phyloP scores from a whole-genome alignment of 2,329 filamentous ascomycete species.

The Verticillium tricorpus region DNA sequence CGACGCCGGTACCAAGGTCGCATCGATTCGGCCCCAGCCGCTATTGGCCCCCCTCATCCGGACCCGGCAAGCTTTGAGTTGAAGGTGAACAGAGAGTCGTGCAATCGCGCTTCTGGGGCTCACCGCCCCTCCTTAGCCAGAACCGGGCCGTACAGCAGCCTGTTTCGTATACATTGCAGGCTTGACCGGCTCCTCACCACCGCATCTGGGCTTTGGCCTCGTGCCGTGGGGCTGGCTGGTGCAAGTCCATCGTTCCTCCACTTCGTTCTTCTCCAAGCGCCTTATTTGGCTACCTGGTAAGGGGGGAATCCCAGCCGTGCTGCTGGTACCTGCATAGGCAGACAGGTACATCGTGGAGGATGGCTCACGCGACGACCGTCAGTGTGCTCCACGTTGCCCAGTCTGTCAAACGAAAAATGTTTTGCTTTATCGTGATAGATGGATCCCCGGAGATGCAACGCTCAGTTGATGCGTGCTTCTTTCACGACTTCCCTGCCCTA shows the following conservation, averaged over 20 bases:
- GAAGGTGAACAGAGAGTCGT: background rate
- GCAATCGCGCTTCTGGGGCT: background rate
- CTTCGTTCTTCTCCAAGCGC: background rate
- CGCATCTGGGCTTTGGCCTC: background rate
- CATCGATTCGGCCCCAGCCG: background rate
- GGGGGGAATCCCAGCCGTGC: background rate
- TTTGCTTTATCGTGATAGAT: too few relatives aligned
- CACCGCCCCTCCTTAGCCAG: background rate
- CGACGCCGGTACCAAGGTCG: background rate
- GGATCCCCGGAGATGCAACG: too few relatives aligned
- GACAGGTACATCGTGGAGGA: background rate
- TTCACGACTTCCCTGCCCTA: too few relatives aligned
- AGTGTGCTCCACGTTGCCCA: background rate
- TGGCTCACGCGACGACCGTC: background rate
- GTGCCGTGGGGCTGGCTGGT: background rate
- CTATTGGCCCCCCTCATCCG: background rate
- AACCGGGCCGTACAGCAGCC: background rate
- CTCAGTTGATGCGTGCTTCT: too few relatives aligned
- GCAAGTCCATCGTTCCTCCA: background rate
- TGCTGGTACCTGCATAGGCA: background rate
- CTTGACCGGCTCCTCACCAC: background rate
- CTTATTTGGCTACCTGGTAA: background rate
- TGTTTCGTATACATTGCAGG: background rate
- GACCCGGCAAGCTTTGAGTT: background rate
- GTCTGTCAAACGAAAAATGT: background rate